Evolutionary conservation across 305 asterid genomes (phyloP).

Genomic region (Fraxinus velutina): DNA sequence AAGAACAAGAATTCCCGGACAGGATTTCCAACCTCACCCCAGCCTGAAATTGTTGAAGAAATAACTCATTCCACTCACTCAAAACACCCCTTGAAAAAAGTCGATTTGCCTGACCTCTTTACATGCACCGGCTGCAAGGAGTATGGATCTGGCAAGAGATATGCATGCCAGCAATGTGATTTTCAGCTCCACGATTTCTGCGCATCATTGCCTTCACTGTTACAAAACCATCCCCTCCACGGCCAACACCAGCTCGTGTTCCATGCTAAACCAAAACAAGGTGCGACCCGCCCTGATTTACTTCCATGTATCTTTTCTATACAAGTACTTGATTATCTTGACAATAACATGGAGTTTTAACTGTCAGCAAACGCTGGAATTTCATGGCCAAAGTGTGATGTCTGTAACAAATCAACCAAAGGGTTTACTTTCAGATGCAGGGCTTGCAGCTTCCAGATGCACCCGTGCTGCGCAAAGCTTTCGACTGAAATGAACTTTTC

Average conservation of each 20-base stretch:
- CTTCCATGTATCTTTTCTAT: background rate
- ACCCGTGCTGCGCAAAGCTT: conserved; percentile 87
- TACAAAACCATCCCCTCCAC: conserved; percentile 69
- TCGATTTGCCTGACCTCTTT: conserved; percentile 47
- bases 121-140: conserved; percentile 74
- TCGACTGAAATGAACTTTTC: conserved; percentile 41
- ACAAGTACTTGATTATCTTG: background rate
- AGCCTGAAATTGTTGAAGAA: conserved; percentile 28
- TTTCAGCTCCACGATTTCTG: conserved; percentile 85
- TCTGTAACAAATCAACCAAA: conserved; percentile 59
- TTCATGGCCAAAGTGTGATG: conserved; percentile 68
- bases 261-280: conserved; percentile 70
- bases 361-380: conserved; percentile 49
- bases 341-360: background rate
- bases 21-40: conserved; percentile 51
- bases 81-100: conserved; percentile 54
- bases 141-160: conserved; percentile 73
- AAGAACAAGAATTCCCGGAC: background rate
- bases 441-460: conserved; percentile 85
- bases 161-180: conserved; percentile 58
- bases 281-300: conserved; percentile 18
- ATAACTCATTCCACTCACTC: conserved; percentile 60
- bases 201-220: conserved; percentile 52
- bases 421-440: conserved; percentile 74
- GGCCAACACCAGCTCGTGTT: conserved; percentile 84